Evolutionary conservation across 495 filamentous ascomycete genomes (phyloP).

Genomic region (Bombardia bombarda): DNA sequence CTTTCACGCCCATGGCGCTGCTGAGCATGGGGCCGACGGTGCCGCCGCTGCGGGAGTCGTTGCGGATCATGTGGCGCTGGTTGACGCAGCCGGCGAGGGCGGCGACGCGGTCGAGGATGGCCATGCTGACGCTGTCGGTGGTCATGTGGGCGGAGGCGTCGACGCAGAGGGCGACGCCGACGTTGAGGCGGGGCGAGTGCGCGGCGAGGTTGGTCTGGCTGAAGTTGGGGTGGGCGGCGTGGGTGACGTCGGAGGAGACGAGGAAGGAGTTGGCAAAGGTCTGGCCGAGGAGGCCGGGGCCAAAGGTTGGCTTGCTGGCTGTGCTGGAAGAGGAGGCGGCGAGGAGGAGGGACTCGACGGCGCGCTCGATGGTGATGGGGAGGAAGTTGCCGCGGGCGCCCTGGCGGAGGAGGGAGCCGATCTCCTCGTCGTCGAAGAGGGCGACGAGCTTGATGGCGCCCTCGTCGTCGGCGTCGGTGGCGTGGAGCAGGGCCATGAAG

Average conservation of each 20-base stretch:
- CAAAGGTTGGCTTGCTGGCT: conserved; percentile 34
- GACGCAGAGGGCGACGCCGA: conserved; percentile 74
- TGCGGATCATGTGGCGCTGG: conserved; percentile 92
- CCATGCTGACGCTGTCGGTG: conserved; percentile 73
- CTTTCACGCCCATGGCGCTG: conserved; percentile 69
- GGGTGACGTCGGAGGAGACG: conserved; percentile 85
- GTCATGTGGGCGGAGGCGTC: conserved; percentile 92
- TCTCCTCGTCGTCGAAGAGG: conserved; percentile 95
- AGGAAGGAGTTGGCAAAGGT: conserved; percentile 92
- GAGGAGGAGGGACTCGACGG: conserved; percentile 57
- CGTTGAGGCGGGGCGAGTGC: conserved; percentile 83
- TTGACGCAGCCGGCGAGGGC: conserved; percentile 58
- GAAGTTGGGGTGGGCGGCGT: conserved; percentile 95
- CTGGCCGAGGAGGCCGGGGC: conserved; percentile 63
- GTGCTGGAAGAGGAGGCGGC: too few relatives aligned
- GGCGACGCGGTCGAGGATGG: conserved; percentile 66
- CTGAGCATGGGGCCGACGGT: conserved; percentile 94
- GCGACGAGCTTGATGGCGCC: conserved; percentile 75
- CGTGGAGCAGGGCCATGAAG: conserved; percentile 73
- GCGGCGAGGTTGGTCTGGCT: conserved; percentile 68
- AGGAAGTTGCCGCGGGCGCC: conserved; percentile 87
- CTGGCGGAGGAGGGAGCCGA: conserved; percentile 83
- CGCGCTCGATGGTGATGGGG: conserved; percentile 67
- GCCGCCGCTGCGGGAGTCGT: conserved; percentile 79
- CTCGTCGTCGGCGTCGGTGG: conserved; percentile 40